Conservation (phyloP, 179 eudicot species). For the Sideroxylon spinosum region DNA sequence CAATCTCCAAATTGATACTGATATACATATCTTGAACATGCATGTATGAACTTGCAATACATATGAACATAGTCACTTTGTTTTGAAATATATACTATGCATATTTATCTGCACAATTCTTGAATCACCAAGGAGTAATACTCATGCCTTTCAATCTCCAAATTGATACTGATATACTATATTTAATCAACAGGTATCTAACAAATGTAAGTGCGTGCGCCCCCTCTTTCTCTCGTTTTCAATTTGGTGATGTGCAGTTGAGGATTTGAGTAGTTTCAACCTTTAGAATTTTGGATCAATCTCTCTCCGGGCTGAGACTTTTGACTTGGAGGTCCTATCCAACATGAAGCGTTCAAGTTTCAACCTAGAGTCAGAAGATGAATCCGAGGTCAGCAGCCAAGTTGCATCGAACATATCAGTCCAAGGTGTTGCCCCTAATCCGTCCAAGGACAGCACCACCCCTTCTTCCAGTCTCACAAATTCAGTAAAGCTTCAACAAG, state of each 20-base stretch:
- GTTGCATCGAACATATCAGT: conserved; percentile 22
- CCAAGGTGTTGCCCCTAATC: conserved; percentile 20
- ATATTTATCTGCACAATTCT: background rate
- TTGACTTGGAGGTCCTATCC: background rate
- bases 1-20: background rate
- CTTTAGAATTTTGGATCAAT: background rate
- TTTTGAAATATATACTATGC: background rate
- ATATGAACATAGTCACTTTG: background rate
- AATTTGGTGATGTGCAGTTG: conserved; percentile 1
- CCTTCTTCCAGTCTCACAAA: conserved; percentile 13
- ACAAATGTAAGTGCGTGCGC: background rate
- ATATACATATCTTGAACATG: background rate
- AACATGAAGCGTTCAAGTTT: conserved; percentile 20
- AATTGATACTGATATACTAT: background rate
- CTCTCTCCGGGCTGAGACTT: background rate
- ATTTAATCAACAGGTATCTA: too few species aligned
- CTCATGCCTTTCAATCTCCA: background rate
- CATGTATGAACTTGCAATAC: background rate
- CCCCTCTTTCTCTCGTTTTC: background rate
- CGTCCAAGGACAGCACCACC: conserved; percentile 13
- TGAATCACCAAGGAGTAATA: background rate
- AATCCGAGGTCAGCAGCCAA: conserved; percentile 24
- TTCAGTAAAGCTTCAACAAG: conserved; percentile 4
- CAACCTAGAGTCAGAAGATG: conserved; percentile 23
- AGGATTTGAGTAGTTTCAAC: background rate